Conservation (phyloP, 2,329 filamentous ascomycete species). For the Pyrenophora tritici-repentis region DNA sequence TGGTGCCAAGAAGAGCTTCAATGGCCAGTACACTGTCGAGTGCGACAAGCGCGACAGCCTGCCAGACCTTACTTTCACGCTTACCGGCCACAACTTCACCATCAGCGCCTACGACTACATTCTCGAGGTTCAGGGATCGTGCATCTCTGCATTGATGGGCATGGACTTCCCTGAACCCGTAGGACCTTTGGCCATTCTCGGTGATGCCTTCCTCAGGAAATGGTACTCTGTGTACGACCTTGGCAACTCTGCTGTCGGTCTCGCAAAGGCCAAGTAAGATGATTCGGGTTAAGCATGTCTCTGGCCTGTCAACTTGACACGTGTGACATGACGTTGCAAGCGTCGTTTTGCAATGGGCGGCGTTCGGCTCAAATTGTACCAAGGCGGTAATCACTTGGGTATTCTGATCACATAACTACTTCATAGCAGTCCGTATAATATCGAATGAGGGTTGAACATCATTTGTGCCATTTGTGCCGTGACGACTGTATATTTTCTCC, state of each 20-base stretch:
- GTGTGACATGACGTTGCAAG: conserved; percentile 6
- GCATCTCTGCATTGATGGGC: conserved; percentile 96
- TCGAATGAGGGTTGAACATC: conserved; percentile 6
- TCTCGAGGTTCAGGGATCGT: conserved; percentile 90
- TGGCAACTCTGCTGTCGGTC: conserved; percentile 83
- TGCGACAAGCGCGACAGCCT: conserved; percentile 82
- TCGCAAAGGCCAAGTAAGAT: conserved; percentile 78
- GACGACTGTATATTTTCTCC: not conserved
- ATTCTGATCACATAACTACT: conserved; percentile 14
- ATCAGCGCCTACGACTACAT: conserved; percentile 92
- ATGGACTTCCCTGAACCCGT: conserved; percentile 84
- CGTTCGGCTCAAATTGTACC: conserved; percentile 31
- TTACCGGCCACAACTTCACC: conserved; percentile 90
- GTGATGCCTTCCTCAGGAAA: conserved; percentile 79
- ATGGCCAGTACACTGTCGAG: conserved; percentile 94
- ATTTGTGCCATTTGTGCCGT: not conserved
- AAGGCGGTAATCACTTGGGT: conserved; percentile 18
- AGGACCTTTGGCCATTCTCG: conserved; percentile 91
- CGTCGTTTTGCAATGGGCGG: conserved; percentile 6
- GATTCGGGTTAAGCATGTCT: too few relatives aligned
- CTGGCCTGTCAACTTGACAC: not conserved
- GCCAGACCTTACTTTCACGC: conserved; percentile 88
- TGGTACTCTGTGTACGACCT: conserved; percentile 98
- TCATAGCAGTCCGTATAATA: conserved; percentile 14
- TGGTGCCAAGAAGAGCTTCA: conserved; percentile 96